Conservation (phyloP, 2,329 filamentous ascomycete genomes). For the Peltaster fructicola region DNA sequence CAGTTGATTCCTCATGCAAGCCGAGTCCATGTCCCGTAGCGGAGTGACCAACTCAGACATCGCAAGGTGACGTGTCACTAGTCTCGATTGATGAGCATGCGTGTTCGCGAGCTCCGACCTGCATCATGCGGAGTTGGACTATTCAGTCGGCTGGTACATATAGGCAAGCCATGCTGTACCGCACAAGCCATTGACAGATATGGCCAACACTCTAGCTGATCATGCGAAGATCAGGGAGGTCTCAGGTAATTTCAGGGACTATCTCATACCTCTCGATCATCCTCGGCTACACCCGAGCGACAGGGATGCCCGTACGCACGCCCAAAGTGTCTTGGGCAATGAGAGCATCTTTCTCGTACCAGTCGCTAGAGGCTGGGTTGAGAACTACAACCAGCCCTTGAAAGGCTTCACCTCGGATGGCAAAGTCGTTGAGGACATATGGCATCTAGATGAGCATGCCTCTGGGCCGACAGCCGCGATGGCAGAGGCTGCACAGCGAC, state of each 20-base stretch:
- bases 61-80: no score
- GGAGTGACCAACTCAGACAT: no score
- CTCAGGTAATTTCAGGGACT: constrained; percentile 10
- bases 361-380: constrained; percentile 11
- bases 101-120: no score
- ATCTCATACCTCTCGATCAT: constrained; percentile 10
- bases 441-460: constrained; percentile 7
- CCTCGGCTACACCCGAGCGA: constrained; percentile 10
- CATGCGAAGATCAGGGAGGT: constrained; percentile 9
- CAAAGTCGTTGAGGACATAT: constrained; percentile 14
- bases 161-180: no score
- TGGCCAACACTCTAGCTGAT: constrained; percentile 8
- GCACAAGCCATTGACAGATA: no score
- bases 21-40: no score
- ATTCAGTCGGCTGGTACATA: no score
- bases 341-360: constrained; percentile 11
- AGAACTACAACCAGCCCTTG: constrained; percentile 40
- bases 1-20: no score
- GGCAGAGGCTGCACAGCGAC: constrained; percentile 28
- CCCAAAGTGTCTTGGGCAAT: constrained; percentile 9
- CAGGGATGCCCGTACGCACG: constrained; percentile 10
- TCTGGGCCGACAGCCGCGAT: constrained; percentile 36
- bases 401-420: constrained; percentile 53
- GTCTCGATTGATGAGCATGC: no score
- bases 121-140: no score